Percentiles rank a stretch among this genome's conserved stretches.
Conservation (phyloP, 176 grass and related monocot species). For the Canna indica region DNA sequence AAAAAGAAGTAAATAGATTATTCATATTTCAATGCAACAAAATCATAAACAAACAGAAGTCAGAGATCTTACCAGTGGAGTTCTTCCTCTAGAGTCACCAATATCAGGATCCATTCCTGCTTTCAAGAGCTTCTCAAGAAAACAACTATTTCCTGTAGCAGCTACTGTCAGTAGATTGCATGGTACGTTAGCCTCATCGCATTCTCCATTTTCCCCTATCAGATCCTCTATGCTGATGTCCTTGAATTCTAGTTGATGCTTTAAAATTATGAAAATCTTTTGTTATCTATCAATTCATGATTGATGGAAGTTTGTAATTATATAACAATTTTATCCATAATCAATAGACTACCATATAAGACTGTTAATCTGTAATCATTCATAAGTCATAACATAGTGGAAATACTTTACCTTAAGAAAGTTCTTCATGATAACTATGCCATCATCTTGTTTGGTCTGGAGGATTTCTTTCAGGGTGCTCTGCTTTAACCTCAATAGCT, state of each 20-base stretch:
- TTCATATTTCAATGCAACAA: not conserved
- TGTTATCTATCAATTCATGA: not conserved
- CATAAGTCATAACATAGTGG: too few species aligned
- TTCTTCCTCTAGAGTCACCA: constrained; percentile 75
- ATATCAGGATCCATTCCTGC: constrained; percentile 76
- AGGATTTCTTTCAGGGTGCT: constrained; percentile 78
- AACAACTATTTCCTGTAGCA: constrained; percentile 62
- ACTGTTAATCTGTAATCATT: too few species aligned
- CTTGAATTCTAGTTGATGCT: constrained; percentile 76
- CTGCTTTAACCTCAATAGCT: constrained; percentile 77
- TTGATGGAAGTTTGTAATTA: too few species aligned
- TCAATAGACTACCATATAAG: too few species aligned
- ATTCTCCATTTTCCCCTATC: constrained; percentile 35
- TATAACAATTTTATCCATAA: too few species aligned
- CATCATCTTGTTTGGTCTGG: constrained; percentile 65
- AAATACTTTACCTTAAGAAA: constrained; percentile 53
- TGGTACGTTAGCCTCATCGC: constrained; percentile 35
- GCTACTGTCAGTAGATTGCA: constrained; percentile 72
- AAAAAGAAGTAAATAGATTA: not conserved
- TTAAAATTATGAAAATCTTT: constrained; percentile 14
- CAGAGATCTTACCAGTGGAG: constrained; percentile 56
- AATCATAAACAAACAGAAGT: not conserved
- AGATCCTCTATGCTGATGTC: constrained; percentile 61
- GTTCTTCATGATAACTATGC: constrained; percentile 69
- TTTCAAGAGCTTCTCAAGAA: constrained; percentile 76